These are phyloP conservation scores for Claviceps humidiphila DNA, from an alignment of 2,329 filamentous ascomycete genomes.

Conservation along the genomic window DNA sequence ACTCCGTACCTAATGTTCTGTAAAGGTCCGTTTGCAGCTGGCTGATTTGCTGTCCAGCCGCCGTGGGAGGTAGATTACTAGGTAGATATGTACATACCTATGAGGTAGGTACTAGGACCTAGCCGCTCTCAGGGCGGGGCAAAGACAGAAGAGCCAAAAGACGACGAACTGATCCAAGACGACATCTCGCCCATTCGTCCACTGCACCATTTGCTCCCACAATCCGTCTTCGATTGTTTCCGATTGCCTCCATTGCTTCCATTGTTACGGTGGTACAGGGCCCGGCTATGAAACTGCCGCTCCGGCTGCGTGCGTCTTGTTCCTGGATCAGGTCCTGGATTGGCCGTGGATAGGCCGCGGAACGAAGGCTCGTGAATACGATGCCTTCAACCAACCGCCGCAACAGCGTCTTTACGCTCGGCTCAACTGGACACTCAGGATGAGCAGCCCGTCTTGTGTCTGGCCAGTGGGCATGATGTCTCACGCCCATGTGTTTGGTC, in stretches of 20 bases:
- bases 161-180: too few species aligned
- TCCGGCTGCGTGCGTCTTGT: constrained; percentile 3
- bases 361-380: not conserved
- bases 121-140: not conserved
- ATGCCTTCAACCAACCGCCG: not conserved
- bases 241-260: not conserved
- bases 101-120: not conserved
- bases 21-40: not conserved
- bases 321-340: not conserved
- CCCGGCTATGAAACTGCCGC: constrained; percentile 1
- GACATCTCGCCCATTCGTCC: too few species aligned
- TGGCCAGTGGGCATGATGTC: not conserved
- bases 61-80: not conserved
- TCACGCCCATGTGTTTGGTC: not conserved
- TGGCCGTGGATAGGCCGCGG: not conserved
- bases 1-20: too few species aligned
- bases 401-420: not conserved
- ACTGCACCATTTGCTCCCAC: too few species aligned
- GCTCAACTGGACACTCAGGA: not conserved
- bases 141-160: not conserved
- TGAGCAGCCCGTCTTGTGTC: not conserved
- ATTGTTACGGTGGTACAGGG: not conserved
- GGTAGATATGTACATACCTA: too few species aligned
- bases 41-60: constrained; percentile 1
- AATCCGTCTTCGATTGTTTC: too few species aligned